Percentiles rank a stretch among this genome's conserved stretches.
Evolutionary conservation across 2,329 filamentous ascomycete genomes (phyloP).

Genomic region (Calonectria leucothoes): DNA sequence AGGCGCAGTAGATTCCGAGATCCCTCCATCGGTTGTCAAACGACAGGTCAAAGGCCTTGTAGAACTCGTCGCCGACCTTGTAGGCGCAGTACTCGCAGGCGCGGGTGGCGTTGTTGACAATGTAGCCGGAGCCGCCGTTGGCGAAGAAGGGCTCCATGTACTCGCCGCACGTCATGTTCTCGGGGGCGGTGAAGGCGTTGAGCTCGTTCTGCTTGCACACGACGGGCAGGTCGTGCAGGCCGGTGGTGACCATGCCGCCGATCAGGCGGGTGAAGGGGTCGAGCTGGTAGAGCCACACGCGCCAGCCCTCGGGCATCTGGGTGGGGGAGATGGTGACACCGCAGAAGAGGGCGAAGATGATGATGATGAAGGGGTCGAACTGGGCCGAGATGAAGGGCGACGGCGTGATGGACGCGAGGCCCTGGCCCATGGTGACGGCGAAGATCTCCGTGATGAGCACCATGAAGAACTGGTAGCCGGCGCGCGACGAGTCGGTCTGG

Average conservation of each 20-base stretch:
- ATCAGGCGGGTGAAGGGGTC: slow-evolving; percentile 75
- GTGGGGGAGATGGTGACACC: slow-evolving; percentile 85
- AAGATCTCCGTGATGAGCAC: slow-evolving; percentile 87
- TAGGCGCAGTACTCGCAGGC: slow-evolving; percentile 86
- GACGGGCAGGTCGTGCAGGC: slow-evolving; percentile 66
- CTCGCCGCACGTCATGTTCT: slow-evolving; percentile 50
- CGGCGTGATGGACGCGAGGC: slow-evolving; percentile 81
- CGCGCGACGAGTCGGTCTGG: slow-evolving; percentile 69
- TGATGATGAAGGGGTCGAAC: slow-evolving; percentile 84
- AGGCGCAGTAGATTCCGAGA: slow-evolving; percentile 80
- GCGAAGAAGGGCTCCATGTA: slow-evolving; percentile 44
- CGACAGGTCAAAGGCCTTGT: slow-evolving; percentile 71
- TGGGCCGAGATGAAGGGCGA: slow-evolving; percentile 82
- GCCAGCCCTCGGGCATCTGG: slow-evolving; percentile 82
- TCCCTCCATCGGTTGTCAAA: slow-evolving; percentile 84
- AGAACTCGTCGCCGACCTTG: slow-evolving; percentile 84
- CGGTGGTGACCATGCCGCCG: slow-evolving; percentile 72
- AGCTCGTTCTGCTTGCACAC: slow-evolving; percentile 65
- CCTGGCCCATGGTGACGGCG: slow-evolving; percentile 82
- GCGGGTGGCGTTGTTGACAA: slow-evolving; percentile 73
- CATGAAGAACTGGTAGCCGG: slow-evolving; percentile 90
- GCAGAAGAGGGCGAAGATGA: slow-evolving; percentile 87
- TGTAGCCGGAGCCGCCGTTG: slow-evolving; percentile 76
- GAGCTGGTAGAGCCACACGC: slow-evolving; percentile 76
- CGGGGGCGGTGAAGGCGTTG: slow-evolving; percentile 71